A percentile compares a stretch with the other conserved stretches of the same genome.
Evolutionary conservation across 805 yeast genomes (phyloP).

Genomic region (Nakazawaea ishiwadae): DNA sequence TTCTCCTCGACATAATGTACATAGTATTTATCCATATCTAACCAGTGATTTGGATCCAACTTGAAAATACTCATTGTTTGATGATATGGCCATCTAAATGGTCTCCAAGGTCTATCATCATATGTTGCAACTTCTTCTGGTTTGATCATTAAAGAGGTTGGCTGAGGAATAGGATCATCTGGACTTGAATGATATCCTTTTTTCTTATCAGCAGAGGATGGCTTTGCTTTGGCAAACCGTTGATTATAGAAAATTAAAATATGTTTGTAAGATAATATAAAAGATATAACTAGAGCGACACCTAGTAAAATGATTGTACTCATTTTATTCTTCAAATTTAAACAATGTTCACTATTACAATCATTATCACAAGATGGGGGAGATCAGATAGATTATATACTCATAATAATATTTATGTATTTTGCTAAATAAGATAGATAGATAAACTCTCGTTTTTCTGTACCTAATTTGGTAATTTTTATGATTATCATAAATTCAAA

Average conservation of each 20-base stretch:
- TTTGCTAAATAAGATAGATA: neutral
- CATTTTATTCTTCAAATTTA: too few relatives aligned
- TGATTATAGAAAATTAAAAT: neutral
- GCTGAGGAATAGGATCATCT: conserved; percentile 34
- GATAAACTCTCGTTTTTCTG: conserved; percentile 9
- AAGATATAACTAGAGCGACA: neutral
- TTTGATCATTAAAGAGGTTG: conserved; percentile 57
- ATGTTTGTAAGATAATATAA: conserved; percentile 9
- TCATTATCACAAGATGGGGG: too few relatives aligned
- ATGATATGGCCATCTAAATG: conserved; percentile 76
- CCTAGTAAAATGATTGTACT: neutral
- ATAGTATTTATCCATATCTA: conserved; percentile 76
- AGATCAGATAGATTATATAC: too few relatives aligned
- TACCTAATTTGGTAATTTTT: conserved; percentile 11
- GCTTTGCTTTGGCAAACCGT: neutral
- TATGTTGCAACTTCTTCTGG: conserved; percentile 62
- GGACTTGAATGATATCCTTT: conserved; percentile 9
- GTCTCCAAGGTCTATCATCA: conserved; percentile 79
- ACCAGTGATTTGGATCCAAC: conserved; percentile 71
- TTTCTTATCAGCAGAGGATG: neutral
- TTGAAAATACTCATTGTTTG: conserved; percentile 74
- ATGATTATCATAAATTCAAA: neutral
- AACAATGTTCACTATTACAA: too few relatives aligned
- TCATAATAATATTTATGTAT: too few relatives aligned
- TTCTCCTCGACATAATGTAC: conserved; percentile 63